These are phyloP conservation scores for Biancaea sappan DNA, from an alignment of 306 rosid species.

Conservation along the genomic window DNA sequence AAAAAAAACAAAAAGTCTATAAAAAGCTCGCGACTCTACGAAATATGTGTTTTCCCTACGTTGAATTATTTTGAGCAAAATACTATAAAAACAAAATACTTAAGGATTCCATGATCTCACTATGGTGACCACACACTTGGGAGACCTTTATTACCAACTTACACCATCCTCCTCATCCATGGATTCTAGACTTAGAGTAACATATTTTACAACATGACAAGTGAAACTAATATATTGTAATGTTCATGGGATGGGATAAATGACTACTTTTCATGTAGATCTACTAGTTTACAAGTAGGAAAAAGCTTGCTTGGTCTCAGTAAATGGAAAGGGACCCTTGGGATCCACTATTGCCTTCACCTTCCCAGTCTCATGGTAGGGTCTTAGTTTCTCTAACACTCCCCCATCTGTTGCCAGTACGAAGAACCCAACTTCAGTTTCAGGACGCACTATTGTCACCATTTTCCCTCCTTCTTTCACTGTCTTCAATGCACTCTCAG, in stretches of 20 bases:
- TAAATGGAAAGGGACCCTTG: conserved; percentile 60
- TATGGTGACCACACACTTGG: no score
- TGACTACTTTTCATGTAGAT: conserved; percentile 60
- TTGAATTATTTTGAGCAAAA: no score
- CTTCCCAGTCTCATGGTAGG: conserved; percentile 66
- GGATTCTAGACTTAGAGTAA: no score
- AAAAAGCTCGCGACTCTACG: no score
- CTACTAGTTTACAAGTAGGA: conserved; percentile 54
- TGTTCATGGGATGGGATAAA: conserved; percentile 56
- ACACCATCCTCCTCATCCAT: no score
- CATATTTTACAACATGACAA: neutral
- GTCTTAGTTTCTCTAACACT: conserved; percentile 54
- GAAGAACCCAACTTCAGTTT: conserved; percentile 26
- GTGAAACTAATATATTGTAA: no score
- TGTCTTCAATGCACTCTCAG: conserved; percentile 50
- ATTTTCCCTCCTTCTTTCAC: conserved; percentile 65
- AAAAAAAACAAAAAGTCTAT: no score
- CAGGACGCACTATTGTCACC: conserved; percentile 48
- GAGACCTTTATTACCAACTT: no score
- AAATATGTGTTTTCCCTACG: no score
- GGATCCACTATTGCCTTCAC: conserved; percentile 68
- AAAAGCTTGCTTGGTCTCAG: conserved; percentile 56
- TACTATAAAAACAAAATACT: no score
- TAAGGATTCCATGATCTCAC: no score
- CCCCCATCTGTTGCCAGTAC: conserved; percentile 42